phyloP scores from a whole-genome alignment of 1,284 basidiomycete species.

The Trametes pubescens region DNA sequence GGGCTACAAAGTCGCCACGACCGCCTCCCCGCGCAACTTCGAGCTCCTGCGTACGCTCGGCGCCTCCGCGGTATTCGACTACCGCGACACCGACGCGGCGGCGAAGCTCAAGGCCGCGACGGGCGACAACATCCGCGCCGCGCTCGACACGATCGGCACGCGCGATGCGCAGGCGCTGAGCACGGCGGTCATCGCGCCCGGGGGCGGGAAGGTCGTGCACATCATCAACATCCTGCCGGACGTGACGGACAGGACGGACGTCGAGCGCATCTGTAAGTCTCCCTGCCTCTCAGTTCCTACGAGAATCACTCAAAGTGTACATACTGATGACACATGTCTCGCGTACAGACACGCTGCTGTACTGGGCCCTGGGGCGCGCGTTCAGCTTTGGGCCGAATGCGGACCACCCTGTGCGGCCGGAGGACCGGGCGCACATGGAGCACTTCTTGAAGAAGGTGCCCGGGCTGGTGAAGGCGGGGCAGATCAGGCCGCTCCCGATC shows the following conservation, averaged over 20 bases:
- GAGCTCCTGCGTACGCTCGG: constrained; percentile 50
- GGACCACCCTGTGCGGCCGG: constrained; percentile 20
- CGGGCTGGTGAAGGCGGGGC: constrained; percentile 28
- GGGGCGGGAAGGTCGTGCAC: constrained; percentile 31
- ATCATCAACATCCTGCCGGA: constrained; percentile 9
- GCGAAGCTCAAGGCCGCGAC: constrained; percentile 35
- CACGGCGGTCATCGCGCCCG: constrained; percentile 29
- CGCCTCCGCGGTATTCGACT: constrained; percentile 50
- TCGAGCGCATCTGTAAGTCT: constrained; percentile 15
- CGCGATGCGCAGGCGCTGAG: constrained; percentile 30
- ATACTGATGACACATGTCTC: background rate
- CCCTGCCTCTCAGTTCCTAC: background rate
- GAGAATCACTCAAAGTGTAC: too few relatives aligned
- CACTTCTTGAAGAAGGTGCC: constrained; percentile 37
- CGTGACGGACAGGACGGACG: constrained; percentile 19
- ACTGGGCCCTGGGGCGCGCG: constrained; percentile 34
- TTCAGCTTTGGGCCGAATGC: constrained; percentile 24
- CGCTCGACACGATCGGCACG: constrained; percentile 36
- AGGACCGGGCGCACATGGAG: constrained; percentile 36
- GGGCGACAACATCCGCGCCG: constrained; percentile 30
- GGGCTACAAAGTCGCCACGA: constrained; percentile 52
- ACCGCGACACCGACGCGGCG: constrained; percentile 34
- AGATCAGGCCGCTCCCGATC: constrained; percentile 35
- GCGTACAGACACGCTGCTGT: constrained; percentile 30
- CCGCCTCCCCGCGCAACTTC: constrained; percentile 50